Conservation (phyloP, 169 alveolate species). For the Eimeria sp. region DNA sequence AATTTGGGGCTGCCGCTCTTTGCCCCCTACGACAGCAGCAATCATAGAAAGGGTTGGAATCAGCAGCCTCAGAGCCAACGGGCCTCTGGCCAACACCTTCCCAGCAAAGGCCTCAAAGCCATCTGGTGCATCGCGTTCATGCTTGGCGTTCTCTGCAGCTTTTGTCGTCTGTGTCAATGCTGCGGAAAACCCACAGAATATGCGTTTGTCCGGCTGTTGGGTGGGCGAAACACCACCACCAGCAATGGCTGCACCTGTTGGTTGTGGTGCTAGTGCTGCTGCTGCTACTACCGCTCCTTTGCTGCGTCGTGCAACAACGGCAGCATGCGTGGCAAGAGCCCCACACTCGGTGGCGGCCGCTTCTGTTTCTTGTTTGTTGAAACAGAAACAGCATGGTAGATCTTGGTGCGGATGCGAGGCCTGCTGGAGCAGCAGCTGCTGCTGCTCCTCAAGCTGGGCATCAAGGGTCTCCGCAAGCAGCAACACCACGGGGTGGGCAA, state of each 20-base stretch:
- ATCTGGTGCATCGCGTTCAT: background rate
- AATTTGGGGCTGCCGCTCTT: constrained; percentile 48
- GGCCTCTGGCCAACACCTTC: constrained; percentile 47
- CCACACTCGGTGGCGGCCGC: background rate
- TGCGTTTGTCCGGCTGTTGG: background rate
- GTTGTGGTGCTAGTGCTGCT: background rate
- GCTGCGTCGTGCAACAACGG: background rate
- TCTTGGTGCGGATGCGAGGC: constrained; percentile 12
- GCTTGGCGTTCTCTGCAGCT: background rate
- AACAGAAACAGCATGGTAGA: constrained; percentile 24
- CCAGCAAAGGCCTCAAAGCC: constrained; percentile 26
- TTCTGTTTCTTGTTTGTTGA: background rate
- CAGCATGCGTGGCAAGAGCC: constrained; percentile 20
- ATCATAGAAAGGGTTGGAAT: constrained; percentile 13
- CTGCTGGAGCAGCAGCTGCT: constrained; percentile 44
- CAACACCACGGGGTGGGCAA: constrained; percentile 46
- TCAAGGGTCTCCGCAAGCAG: constrained; percentile 28
- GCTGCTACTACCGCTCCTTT: background rate
- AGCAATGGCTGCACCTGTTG: background rate
- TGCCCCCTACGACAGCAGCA: constrained; percentile 37
- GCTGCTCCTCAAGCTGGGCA: constrained; percentile 16
- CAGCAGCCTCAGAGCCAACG: background rate
- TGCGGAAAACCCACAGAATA: background rate
- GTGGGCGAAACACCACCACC: background rate
- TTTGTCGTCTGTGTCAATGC: background rate